phyloP scores from a whole-genome alignment of 2,329 filamentous ascomycete species.

The Microcera coccophila region DNA sequence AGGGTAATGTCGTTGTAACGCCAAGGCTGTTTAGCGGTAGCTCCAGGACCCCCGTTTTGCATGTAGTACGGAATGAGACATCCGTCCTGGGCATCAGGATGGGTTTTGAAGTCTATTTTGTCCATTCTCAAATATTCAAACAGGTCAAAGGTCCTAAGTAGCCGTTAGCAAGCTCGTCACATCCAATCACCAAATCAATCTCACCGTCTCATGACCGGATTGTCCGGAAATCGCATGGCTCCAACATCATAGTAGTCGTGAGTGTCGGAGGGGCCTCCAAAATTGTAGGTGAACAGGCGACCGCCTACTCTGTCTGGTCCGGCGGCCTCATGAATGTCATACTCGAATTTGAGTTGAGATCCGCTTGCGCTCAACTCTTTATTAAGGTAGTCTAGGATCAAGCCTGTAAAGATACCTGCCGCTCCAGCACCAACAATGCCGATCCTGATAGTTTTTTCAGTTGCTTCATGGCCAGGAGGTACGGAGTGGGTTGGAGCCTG shows the following conservation, averaged over 20 bases:
- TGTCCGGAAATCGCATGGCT: slow-evolving; percentile 40
- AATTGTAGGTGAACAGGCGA: slow-evolving; percentile 34
- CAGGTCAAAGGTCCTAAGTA: slow-evolving; percentile 13
- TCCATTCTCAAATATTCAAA: slow-evolving; percentile 16
- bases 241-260: slow-evolving; percentile 34
- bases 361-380: neutral
- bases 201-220: slow-evolving; percentile 21
- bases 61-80: slow-evolving; percentile 22
- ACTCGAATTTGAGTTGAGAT: slow-evolving; percentile 30
- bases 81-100: no score
- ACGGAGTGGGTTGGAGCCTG: no score
- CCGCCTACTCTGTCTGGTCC: slow-evolving; percentile 32
- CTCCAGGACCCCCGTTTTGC: no score
- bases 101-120: no score
- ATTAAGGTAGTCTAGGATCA: slow-evolving; percentile 31
- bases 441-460: no score
- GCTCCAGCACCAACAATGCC: slow-evolving; percentile 38
- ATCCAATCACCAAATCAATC: neutral
- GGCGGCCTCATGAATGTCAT: slow-evolving; percentile 36
- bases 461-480: no score
- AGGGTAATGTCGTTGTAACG: no score
- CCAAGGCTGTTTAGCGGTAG: no score
- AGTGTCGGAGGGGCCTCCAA: slow-evolving; percentile 14
- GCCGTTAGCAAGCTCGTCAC: neutral
- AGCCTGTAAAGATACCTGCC: slow-evolving; percentile 35